A percentile compares a stretch with the other conserved stretches of the same genome.
These are phyloP conservation scores for Nicotiana tabacum DNA, from an alignment of 257 asterid species.

Conservation along the genomic window DNA sequence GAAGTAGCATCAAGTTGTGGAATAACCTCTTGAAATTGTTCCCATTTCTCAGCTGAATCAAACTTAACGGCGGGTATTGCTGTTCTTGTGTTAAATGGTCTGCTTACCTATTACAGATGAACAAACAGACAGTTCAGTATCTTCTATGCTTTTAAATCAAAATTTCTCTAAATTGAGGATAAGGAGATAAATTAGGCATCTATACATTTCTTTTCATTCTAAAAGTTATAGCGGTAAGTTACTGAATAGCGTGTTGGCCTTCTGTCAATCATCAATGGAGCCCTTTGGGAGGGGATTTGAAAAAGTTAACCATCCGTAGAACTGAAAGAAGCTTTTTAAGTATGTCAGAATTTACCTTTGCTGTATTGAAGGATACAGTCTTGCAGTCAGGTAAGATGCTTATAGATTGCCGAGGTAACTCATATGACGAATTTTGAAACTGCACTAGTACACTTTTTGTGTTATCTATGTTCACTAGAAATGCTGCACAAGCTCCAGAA, in stretches of 20 bases:
- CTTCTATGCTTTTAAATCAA: not conserved
- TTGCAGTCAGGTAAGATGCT: conserved; percentile 88
- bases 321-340: not conserved
- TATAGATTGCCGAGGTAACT: conserved; percentile 62
- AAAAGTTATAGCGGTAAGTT: not conserved
- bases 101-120: conserved; percentile 39
- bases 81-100: conserved; percentile 44
- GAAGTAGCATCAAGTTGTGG: conserved; percentile 39
- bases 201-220: not conserved
- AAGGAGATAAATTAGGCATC: not conserved
- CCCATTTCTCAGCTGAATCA: conserved; percentile 46
- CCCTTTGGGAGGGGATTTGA: not conserved
- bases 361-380: conserved; percentile 69
- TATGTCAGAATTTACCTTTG: conserved; percentile 43
- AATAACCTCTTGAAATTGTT: conserved; percentile 46
- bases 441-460: conserved; percentile 26
- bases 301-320: not conserved
- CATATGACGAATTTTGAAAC: conserved; percentile 40
- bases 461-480: conserved; percentile 56
- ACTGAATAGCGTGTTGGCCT: not conserved
- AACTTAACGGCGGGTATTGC: conserved; percentile 33
- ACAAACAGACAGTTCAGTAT: not conserved
- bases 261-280: not conserved
- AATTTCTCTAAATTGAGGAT: conserved; percentile 1
- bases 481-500: conserved; percentile 68